A percentile compares a stretch with the other conserved stretches of the same genome.
These are phyloP conservation scores for Phytophthora lateralis DNA, from an alignment of 352 stramenopile genomes.

Conservation along the genomic window DNA sequence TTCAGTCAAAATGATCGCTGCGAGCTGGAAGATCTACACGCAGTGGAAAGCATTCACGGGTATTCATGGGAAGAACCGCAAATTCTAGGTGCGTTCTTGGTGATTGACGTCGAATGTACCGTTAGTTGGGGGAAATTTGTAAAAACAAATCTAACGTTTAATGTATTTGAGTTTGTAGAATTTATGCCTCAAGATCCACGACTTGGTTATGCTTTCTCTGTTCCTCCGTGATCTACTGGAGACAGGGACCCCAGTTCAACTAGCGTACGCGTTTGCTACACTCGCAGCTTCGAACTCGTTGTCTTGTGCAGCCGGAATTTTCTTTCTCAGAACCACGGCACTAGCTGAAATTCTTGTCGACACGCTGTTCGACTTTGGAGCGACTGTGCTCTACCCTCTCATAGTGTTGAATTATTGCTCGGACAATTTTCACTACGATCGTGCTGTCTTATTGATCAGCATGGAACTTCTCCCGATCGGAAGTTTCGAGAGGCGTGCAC, in stretches of 20 bases:
- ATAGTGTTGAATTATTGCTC: conserved; percentile 29
- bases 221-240: conserved; percentile 33
- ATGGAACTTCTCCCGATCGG: conserved; percentile 30
- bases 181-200: conserved; percentile 29
- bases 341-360: conserved; percentile 41
- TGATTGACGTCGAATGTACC: background rate
- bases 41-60: conserved; percentile 24
- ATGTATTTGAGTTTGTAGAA: conserved; percentile 27
- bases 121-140: too few relatives aligned
- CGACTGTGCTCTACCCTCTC: conserved; percentile 38
- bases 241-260: conserved; percentile 13
- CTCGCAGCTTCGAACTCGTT: conserved; percentile 27
- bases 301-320: conserved; percentile 15
- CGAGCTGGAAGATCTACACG: conserved; percentile 12
- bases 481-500: conserved; percentile 39
- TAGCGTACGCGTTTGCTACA: conserved; percentile 19
- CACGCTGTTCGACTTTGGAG: conserved; percentile 40
- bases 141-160: background rate
- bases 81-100: conserved; percentile 34
- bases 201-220: conserved; percentile 31
- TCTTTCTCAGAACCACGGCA: conserved; percentile 10
- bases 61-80: conserved; percentile 36
- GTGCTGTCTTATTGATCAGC: conserved; percentile 26
- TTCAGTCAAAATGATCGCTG: background rate
- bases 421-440: conserved; percentile 38